These are phyloP conservation scores for Ceratobasidium sp. DNA, from an alignment of 1,284 basidiomycete genomes.

Conservation along the genomic window DNA sequence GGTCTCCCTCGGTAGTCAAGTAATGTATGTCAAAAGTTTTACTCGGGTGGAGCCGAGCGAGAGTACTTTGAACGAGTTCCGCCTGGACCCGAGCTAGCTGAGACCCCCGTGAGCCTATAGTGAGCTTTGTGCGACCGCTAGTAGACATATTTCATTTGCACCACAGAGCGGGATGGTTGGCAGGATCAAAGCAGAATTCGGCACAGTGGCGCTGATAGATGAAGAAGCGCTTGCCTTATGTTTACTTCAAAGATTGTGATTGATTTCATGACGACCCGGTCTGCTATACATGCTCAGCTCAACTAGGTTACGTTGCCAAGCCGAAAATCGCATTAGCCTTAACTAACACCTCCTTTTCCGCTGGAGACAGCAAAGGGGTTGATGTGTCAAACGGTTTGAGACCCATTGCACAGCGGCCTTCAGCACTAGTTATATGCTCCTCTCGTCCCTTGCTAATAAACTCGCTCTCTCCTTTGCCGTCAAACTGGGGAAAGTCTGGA, in stretches of 20 bases:
- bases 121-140: conserved; percentile 57
- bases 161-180: background rate
- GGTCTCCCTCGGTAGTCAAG: conserved; percentile 93
- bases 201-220: background rate
- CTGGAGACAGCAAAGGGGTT: conserved; percentile 16
- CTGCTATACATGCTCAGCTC: background rate
- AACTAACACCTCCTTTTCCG: conserved; percentile 42
- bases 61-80: conserved; percentile 71
- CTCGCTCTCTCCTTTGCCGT: conserved; percentile 64
- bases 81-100: conserved; percentile 90
- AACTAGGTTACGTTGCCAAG: conserved; percentile 12
- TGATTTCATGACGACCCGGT: background rate
- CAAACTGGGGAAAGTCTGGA: conserved; percentile 73
- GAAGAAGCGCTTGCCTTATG: conserved; percentile 28
- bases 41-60: conserved; percentile 62
- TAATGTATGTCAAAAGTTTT: conserved; percentile 76
- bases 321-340: conserved; percentile 45
- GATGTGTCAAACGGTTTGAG: conserved; percentile 51
- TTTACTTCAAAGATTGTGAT: conserved; percentile 12
- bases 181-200: background rate
- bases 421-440: conserved; percentile 61
- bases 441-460: conserved; percentile 65
- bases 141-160: conserved; percentile 8
- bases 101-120: conserved; percentile 85
- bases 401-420: conserved; percentile 69